Evolutionary conservation across 1,284 basidiomycete species (phyloP), one percentile per base, ranked within the genome.

Genomic region (Leccinum pachyderme): DNA sequence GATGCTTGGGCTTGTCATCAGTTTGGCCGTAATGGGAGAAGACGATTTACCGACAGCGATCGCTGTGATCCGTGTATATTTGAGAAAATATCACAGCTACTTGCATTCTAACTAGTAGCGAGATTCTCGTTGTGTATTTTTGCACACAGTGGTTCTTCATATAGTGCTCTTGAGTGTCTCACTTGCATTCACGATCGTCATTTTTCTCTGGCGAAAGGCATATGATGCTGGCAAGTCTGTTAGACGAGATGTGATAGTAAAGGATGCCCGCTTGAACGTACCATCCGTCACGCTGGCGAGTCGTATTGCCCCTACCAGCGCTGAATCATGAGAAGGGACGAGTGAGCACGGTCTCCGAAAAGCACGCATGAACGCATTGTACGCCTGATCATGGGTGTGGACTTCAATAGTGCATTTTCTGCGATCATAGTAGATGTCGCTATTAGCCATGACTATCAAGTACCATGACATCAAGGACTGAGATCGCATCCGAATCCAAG

Each of bases 211-310:
- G 31, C 69, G 59, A 7, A 50, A 31, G 9, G 58, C 69, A 13
- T 72, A 72, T 27, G 47, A 70, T 67, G 15, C 67, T 72, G 11
- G 71, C 65, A 3, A 69, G 71, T 47, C 48, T 69, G 51, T 61
- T 69, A 43, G 71, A 72, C 50, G 12, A 25, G 12, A 71, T 72
- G 61, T 71, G 69, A 71, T 72, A 69, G 69, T 25, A 72, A 69
- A 12, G 44, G 33, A 0, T 12, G 13, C 2, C 18, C 18, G 18
- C 18, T 18, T 18, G 51, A 52, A 29, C 24, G 7, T 24, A 11
- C 29, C 53, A 2, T 41, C 24, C 48, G 32, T 37, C 59, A 60
- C 54, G 67, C 69, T 0, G 69, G 67, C 65, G 51, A 48, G 65
- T 52, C n/a, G 18, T 2, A 5, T 51, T 9, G 7, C 41, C 41